These are phyloP conservation scores for Amaranthus cruentus DNA, from an alignment of 148 eudicot species.

Conservation along the genomic window DNA sequence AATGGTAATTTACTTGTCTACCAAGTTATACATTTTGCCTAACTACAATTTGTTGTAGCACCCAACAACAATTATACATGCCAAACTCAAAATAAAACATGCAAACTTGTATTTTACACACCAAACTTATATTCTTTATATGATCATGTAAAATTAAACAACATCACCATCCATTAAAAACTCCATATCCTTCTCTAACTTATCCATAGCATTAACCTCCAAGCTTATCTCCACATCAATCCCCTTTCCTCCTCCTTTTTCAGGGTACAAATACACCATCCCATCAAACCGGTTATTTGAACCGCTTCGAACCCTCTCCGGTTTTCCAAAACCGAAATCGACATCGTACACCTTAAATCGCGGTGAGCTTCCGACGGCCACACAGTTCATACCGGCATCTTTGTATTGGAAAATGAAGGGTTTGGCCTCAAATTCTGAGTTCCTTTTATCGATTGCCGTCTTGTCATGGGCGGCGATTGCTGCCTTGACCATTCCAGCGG, in stretches of 20 bases:
- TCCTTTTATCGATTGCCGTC: slow-evolving; percentile 53
- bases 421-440: slow-evolving; percentile 73
- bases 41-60: neutral
- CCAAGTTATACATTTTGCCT: neutral
- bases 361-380: slow-evolving; percentile 95
- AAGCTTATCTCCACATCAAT: slow-evolving; percentile 91
- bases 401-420: slow-evolving; percentile 81
- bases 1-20: neutral
- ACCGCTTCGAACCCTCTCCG: slow-evolving; percentile 91
- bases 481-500: slow-evolving; percentile 47
- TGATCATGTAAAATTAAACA: slow-evolving; percentile 1
- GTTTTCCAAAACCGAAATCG: slow-evolving; percentile 80
- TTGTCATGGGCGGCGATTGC: slow-evolving; percentile 63
- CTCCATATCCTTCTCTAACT: slow-evolving; percentile 65
- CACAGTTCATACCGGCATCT: slow-evolving; percentile 91
- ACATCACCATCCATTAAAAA: slow-evolving; percentile 55
- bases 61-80: neutral
- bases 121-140: neutral
- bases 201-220: slow-evolving; percentile 73
- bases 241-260: slow-evolving; percentile 68
- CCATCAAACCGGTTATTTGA: slow-evolving; percentile 91
- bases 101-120: neutral
- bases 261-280: slow-evolving; percentile 88
- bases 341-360: slow-evolving; percentile 89
- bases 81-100: neutral